Conservation (phyloP, 2,329 filamentous ascomycete genomes). For the Xylaria sp. region DNA sequence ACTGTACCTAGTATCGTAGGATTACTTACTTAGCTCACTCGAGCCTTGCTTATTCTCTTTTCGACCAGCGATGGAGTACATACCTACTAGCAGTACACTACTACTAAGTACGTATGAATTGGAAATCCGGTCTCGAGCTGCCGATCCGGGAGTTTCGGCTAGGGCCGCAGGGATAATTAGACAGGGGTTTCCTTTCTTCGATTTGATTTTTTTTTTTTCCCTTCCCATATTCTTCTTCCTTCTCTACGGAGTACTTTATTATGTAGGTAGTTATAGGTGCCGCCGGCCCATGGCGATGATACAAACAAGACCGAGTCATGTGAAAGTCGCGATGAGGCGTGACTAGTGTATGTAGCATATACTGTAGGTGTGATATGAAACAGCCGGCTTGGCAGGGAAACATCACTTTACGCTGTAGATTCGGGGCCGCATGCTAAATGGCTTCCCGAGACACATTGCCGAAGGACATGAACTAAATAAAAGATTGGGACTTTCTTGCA, state of each 20-base stretch:
- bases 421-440: conserved; percentile 3
- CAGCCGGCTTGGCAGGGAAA: conserved; percentile 17
- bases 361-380: not conserved
- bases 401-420: not conserved
- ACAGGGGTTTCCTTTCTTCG: conserved; percentile 4
- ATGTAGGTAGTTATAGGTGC: no score
- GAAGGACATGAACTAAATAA: not conserved
- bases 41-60: conserved; percentile 11
- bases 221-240: no score
- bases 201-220: not conserved
- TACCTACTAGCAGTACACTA: no score
- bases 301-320: conserved; percentile 13
- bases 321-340: conserved; percentile 9
- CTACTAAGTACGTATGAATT: conserved; percentile 1
- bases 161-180: conserved; percentile 11
- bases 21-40: not conserved
- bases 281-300: conserved; percentile 2
- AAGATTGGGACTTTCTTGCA: conserved; percentile 4
- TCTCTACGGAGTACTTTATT: not conserved
- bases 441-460: conserved; percentile 5
- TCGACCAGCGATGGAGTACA: conserved; percentile 6
- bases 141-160: conserved; percentile 34
- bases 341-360: not conserved
- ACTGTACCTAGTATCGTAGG: not conserved
- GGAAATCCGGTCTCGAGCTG: conserved; percentile 9